phyloP scores from a whole-genome alignment of 305 asterid genomes.

The Fraxinus latifolia region DNA sequence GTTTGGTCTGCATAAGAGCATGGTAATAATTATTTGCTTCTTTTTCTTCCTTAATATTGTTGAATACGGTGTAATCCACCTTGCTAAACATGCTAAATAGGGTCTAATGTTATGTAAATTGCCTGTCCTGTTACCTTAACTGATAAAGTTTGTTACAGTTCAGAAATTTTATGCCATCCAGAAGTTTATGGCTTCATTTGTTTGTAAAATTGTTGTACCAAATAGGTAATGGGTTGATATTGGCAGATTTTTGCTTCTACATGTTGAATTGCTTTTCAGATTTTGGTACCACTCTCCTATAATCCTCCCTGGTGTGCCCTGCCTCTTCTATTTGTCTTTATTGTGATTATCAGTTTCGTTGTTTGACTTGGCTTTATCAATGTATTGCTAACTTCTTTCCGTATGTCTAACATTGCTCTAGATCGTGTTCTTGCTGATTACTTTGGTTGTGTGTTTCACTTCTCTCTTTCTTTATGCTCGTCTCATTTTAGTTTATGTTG shows the following conservation, averaged over 20 bases:
- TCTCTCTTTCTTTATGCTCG: neutral
- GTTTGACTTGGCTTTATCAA: neutral
- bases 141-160: neutral
- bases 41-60: neutral
- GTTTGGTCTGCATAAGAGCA: neutral
- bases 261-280: neutral
- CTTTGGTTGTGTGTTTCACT: neutral
- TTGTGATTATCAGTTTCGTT: neutral
- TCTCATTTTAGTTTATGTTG: neutral
- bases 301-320: neutral
- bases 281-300: neutral
- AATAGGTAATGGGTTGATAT: neutral
- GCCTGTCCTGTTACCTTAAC: neutral
- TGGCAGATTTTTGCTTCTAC: neutral
- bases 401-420: neutral
- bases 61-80: neutral
- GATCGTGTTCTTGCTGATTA: neutral
- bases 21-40: neutral
- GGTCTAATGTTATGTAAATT: neutral
- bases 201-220: neutral
- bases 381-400: neutral
- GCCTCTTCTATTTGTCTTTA: neutral
- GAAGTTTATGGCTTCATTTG: neutral
- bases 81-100: neutral
- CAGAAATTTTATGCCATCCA: neutral